A percentile compares a stretch with the other conserved stretches of the same genome.
Evolutionary conservation across 495 filamentous ascomycete species (phyloP).

Genomic region (Aspergillus egyptiacus): DNA sequence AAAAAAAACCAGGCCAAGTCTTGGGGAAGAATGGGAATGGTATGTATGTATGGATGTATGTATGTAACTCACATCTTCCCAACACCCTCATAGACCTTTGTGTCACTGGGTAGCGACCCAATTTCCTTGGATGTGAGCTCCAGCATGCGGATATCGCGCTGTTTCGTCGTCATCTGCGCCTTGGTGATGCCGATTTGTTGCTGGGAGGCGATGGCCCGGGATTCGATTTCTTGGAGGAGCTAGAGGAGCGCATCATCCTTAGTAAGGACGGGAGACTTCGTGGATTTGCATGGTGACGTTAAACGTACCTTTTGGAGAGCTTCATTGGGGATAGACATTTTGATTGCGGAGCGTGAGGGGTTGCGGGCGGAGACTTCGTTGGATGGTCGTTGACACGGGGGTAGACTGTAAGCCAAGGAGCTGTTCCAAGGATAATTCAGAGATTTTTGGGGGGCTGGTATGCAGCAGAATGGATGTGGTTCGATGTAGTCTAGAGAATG

Average conservation of each 20-base stretch:
- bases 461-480: too few species aligned
- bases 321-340: conserved; percentile 95
- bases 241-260: conserved; percentile 30
- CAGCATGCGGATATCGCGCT: conserved; percentile 80
- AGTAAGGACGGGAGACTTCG: conserved; percentile 4
- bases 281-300: neutral
- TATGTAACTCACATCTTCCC: conserved; percentile 80
- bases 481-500: too few species aligned
- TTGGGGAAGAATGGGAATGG: too few species aligned
- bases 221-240: conserved; percentile 92
- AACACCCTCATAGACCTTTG: conserved; percentile 86
- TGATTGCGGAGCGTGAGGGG: conserved; percentile 16
- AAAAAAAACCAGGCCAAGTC: too few species aligned
- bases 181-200: conserved; percentile 88
- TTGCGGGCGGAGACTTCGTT: neutral
- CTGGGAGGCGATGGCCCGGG: conserved; percentile 77
- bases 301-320: conserved; percentile 78
- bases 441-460: too few species aligned
- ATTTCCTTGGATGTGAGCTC: conserved; percentile 85
- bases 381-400: neutral
- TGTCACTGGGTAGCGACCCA: conserved; percentile 65
- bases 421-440: too few species aligned
- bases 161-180: conserved; percentile 77
- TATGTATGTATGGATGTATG: too few species aligned
- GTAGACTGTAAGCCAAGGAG: neutral